Percentiles rank a stretch among this genome's conserved stretches.
Evolutionary conservation across 179 eudicot species (phyloP).

Genomic region (Amaranthus tricolor): DNA sequence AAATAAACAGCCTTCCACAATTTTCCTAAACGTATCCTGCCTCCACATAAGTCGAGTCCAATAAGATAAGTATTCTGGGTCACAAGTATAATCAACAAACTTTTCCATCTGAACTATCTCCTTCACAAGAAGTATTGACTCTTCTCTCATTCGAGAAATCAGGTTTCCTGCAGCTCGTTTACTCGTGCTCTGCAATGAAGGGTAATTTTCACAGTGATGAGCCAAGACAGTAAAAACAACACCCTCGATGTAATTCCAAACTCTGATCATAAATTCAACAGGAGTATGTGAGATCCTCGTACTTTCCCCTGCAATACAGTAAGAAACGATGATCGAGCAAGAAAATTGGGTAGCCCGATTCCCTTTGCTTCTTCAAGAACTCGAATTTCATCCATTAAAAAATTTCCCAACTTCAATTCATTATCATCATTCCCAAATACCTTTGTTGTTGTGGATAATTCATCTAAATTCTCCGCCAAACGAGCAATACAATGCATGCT

Average conservation of each 20-base stretch:
- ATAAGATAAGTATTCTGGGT: slow-evolving; percentile 35
- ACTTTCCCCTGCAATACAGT: slow-evolving; percentile 36
- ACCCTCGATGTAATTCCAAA: slow-evolving; percentile 44
- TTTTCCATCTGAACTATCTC: slow-evolving; percentile 60
- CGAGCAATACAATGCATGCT: slow-evolving; percentile 47
- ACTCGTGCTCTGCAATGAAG: slow-evolving; percentile 34
- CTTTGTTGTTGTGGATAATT: slow-evolving; percentile 24
- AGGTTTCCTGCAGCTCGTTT: slow-evolving; percentile 43
- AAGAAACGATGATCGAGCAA: slow-evolving; percentile 45
- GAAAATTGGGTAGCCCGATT: slow-evolving; percentile 47
- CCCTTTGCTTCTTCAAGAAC: slow-evolving; percentile 34
- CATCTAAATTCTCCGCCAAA: slow-evolving; percentile 36
- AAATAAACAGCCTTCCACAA: not conserved
- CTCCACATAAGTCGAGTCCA: slow-evolving; percentile 41
- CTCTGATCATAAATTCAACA: slow-evolving; percentile 32
- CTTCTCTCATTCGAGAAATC: slow-evolving; percentile 29
- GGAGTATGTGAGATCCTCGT: slow-evolving; percentile 33
- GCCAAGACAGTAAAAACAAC: slow-evolving; percentile 35
- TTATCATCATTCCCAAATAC: slow-evolving; percentile 1
- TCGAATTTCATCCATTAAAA: slow-evolving; percentile 43
- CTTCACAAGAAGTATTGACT: slow-evolving; percentile 30
- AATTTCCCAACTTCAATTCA: slow-evolving; percentile 9
- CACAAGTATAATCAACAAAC: slow-evolving; percentile 47
- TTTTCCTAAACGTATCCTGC: slow-evolving; percentile 26
- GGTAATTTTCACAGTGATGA: slow-evolving; percentile 44